phyloP scores from a whole-genome alignment of 306 rosid species.

The Carpinus fangiana region DNA sequence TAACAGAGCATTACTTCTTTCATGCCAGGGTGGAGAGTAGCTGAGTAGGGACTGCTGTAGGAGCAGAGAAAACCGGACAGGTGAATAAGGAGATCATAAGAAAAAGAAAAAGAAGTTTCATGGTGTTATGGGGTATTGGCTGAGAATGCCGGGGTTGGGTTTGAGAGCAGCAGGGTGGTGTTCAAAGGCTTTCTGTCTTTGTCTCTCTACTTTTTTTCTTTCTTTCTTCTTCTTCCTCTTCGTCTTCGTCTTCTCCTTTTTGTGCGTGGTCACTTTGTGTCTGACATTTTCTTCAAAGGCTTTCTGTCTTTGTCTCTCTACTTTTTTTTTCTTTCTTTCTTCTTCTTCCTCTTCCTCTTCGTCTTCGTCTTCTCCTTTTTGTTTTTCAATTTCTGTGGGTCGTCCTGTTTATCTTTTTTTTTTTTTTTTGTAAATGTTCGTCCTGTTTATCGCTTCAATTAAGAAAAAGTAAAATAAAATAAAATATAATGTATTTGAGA shows the following conservation, averaged over 20 bases:
- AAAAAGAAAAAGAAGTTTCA: conserved; percentile 59
- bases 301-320: background rate
- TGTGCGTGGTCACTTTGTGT: background rate
- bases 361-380: no score
- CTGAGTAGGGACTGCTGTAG: conserved; percentile 46
- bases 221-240: no score
- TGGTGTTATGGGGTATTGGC: conserved; percentile 42
- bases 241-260: no score
- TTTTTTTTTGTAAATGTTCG: no score
- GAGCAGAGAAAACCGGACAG: conserved; percentile 38
- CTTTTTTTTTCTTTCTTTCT: background rate
- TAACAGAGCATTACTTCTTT: no score
- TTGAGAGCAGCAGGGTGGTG: conserved; percentile 41
- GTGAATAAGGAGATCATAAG: conserved; percentile 28
- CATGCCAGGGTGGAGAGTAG: no score
- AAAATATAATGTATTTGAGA: no score
- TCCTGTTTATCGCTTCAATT: background rate
- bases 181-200: no score
- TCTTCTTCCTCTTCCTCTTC: no score
- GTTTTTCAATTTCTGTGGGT: background rate
- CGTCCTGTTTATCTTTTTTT: no score
- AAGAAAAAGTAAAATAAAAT: no score
- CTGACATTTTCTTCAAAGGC: background rate
- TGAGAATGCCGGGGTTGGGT: conserved; percentile 27
- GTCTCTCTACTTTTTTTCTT: no score